Evolutionary conservation across 345 rosid genomes (phyloP), one percentile per base, ranked within the genome.

Genomic region (Eucalyptus cloeziana): DNA sequence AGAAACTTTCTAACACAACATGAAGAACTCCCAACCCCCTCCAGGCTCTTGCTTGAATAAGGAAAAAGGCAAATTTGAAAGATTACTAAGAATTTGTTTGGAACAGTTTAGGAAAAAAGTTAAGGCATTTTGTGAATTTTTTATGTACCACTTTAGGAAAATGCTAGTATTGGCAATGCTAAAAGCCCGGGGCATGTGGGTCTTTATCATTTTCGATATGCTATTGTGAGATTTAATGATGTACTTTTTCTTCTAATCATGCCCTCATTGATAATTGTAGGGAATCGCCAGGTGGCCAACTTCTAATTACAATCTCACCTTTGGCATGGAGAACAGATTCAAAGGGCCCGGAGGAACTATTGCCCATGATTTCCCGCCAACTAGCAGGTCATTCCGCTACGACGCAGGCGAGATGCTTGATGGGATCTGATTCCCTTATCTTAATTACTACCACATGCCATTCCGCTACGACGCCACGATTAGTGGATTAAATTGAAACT

Each of bases 301-400:
- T 12, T 54, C 79, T 33, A 88, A 91, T 88, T 49, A 45, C 60
- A 50, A 49, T 13, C 91, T 94, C 45, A 90, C 92, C 49, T 93
- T 88, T 16, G 91, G 76, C 24, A 91, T 54, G 90, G 92, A 43
- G 93, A 92, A 0, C 19, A 52, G 90, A 2, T 91, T 92, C 7
- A 80, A 91, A 14, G 93, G 94, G 16, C 87, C 43, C 1, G 87
- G 91, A 2, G 90, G 91, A 33, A 25, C 45, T 2, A 13, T 92
- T 3, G 94, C 93, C 85, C 92, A 89, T 71, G 90, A 91, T 7
- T 87, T 54, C 50, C 87, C 92, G 2, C 94, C 94, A 5, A 49
- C 81, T 7, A 22, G 81, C 7, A 93, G 93, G 44, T 0, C 58
- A 52, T 52, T 52, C 58, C 58, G 58, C 58, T 92, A 49, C 21